These are phyloP conservation scores for Hypsizygus marmoreus DNA, from an alignment of 768 basidiomycete species.

Conservation along the genomic window DNA sequence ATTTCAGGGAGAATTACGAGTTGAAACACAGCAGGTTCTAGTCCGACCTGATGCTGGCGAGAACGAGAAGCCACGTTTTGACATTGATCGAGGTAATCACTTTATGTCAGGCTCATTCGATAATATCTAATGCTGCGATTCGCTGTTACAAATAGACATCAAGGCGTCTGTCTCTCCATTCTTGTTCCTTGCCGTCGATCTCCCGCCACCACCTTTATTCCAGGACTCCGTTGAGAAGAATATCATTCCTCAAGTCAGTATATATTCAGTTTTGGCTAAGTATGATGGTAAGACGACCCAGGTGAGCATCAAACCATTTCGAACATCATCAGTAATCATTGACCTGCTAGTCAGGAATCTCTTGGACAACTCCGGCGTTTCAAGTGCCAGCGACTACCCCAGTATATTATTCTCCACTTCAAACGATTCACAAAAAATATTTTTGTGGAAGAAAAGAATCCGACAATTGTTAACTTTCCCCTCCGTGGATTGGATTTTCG, in stretches of 20 bases:
- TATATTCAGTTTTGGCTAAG: constrained; percentile 87
- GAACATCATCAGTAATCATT: neutral
- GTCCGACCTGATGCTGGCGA: constrained; percentile 76
- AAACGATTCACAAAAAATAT: constrained; percentile 96
- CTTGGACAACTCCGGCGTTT: constrained; percentile 83
- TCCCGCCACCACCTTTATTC: constrained; percentile 96
- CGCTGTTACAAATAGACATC: constrained; percentile 68
- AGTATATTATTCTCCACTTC: constrained; percentile 91
- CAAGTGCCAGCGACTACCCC: constrained; percentile 88
- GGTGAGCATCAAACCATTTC: constrained; percentile 40
- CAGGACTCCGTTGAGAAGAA: constrained; percentile 97
- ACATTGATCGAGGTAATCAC: constrained; percentile 85
- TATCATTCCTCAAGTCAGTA: constrained; percentile 96
- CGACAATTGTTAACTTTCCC: constrained; percentile 97
- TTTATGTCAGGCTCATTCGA: neutral
- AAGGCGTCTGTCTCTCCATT: constrained; percentile 87
- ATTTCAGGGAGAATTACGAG: constrained; percentile 91
- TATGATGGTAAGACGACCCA: constrained; percentile 92
- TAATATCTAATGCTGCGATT: too few species aligned
- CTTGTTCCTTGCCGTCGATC: constrained; percentile 92
- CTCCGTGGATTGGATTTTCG: constrained; percentile 88
- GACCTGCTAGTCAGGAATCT: constrained; percentile 64
- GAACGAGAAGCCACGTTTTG: constrained; percentile 86
- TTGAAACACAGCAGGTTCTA: constrained; percentile 92
- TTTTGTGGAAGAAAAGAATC: constrained; percentile 98